Evolutionary conservation across 139 green algal species (phyloP).

Genomic region (Chlorella sp.): DNA sequence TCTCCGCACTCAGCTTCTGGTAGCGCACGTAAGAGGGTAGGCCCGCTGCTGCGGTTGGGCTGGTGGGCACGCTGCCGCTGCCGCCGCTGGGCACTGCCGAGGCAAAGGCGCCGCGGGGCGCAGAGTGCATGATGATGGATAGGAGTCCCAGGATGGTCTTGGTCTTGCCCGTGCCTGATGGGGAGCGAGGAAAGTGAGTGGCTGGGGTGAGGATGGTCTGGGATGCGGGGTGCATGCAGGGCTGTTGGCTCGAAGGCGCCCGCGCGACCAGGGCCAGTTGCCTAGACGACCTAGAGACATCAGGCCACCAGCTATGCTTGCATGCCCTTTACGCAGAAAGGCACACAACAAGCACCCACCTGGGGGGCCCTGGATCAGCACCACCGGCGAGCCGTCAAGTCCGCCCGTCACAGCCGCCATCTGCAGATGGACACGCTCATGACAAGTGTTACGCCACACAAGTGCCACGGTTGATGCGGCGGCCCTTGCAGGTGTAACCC

Average conservation of each 20-base stretch:
- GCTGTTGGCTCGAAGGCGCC: too few relatives aligned
- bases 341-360: not conserved
- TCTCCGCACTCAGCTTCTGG: not conserved
- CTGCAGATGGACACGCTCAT: slow-evolving; percentile 37
- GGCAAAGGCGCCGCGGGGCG: slow-evolving; percentile 59
- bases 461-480: too few relatives aligned
- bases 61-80: not conserved
- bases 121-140: slow-evolving; percentile 88
- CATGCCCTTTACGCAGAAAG: not conserved
- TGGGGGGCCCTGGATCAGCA: slow-evolving; percentile 86
- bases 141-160: slow-evolving; percentile 89
- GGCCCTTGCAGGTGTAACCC: too few relatives aligned
- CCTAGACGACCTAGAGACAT: too few relatives aligned
- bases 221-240: not conserved
- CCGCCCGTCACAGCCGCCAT: slow-evolving; percentile 74
- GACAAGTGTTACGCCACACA: too few relatives aligned
- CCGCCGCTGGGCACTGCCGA: not conserved
- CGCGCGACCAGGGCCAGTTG: too few relatives aligned
- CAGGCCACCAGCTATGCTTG: not conserved
- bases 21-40: slow-evolving; percentile 12
- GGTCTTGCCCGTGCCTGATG: slow-evolving; percentile 74
- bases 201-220: too few relatives aligned
- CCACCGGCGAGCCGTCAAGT: slow-evolving; percentile 76
- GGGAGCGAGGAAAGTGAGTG: too few relatives aligned
- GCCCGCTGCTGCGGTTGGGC: not conserved